A percentile compares a stretch with the other conserved stretches of the same genome.
Conservation (phyloP, 495 filamentous ascomycete genomes). For the Jackrogersella minutella region DNA sequence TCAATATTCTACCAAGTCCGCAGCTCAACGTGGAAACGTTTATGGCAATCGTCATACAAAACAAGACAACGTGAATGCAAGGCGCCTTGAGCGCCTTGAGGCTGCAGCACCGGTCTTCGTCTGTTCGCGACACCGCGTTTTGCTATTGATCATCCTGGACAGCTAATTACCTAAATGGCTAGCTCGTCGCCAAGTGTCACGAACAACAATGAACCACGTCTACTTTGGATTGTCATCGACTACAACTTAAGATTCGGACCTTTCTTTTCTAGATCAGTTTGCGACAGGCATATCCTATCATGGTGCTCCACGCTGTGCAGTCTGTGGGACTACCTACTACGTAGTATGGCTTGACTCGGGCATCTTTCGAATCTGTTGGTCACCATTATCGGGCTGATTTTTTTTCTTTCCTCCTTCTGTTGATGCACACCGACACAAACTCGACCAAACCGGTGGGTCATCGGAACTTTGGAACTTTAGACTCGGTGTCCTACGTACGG, state of each 20-base stretch:
- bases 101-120: background rate
- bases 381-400: slow-evolving; percentile 8
- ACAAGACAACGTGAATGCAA: slow-evolving; percentile 11
- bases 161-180: background rate
- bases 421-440: slow-evolving; percentile 27
- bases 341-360: too few species aligned
- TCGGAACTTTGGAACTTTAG: background rate
- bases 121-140: slow-evolving; percentile 13
- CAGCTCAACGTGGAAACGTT: slow-evolving; percentile 19
- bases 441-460: slow-evolving; percentile 8
- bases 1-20: background rate
- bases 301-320: slow-evolving; percentile 22
- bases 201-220: slow-evolving; percentile 34
- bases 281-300: slow-evolving; percentile 23
- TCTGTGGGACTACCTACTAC: slow-evolving; percentile 21
- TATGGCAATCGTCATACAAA: slow-evolving; percentile 21
- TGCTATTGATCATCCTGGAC: background rate
- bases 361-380: background rate
- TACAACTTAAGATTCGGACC: background rate
- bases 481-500: background rate
- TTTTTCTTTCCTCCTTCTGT: slow-evolving; percentile 1
- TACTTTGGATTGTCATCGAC: slow-evolving; percentile 3
- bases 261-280: slow-evolving; percentile 3
- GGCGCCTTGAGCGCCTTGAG: too few species aligned
- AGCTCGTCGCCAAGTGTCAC: slow-evolving; percentile 32